Percentiles rank a stretch among this genome's conserved stretches.
These are phyloP conservation scores for Ogataea saltuana DNA, from an alignment of 805 yeast genomes.

Conservation along the genomic window DNA sequence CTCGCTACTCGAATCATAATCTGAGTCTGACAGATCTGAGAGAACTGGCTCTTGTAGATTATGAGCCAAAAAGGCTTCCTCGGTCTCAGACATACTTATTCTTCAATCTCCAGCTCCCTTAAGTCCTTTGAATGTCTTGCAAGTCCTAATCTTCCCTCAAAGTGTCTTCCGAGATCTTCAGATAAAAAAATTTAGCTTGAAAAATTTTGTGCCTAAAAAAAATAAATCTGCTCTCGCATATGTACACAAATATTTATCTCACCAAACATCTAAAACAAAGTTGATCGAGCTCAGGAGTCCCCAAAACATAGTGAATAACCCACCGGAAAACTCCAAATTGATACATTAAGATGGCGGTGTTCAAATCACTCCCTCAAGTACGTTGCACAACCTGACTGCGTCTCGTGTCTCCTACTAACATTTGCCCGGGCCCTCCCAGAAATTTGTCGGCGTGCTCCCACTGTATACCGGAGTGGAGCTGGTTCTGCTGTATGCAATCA, in stretches of 20 bases:
- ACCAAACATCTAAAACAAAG: no score
- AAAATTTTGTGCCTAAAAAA: conserved; percentile 3
- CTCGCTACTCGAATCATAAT: conserved; percentile 3
- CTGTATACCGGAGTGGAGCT: conserved; percentile 86
- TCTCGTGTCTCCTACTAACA: neutral
- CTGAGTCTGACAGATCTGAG: conserved; percentile 2
- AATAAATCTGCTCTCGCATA: neutral
- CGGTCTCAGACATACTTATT: neutral
- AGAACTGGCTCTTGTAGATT: neutral
- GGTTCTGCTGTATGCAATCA: conserved; percentile 68
- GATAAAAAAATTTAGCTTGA: conserved; percentile 1
- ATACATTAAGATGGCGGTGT: conserved; percentile 15
- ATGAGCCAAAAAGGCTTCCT: neutral
- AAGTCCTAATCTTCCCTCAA: neutral
- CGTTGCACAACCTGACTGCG: conserved; percentile 11
- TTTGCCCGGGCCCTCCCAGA: conserved; percentile 2
- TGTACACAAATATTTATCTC: neutral
- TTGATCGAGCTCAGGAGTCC: no score
- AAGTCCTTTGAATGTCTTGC: neutral
- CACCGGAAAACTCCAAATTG: no score
- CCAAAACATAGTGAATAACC: no score
- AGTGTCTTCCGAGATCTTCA: neutral
- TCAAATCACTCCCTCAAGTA: conserved; percentile 26
- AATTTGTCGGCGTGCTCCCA: conserved; percentile 49
- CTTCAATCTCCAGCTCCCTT: no score